Conservation (phyloP, 2,329 filamentous ascomycete species). For the Emericellopsis cladophorae region DNA sequence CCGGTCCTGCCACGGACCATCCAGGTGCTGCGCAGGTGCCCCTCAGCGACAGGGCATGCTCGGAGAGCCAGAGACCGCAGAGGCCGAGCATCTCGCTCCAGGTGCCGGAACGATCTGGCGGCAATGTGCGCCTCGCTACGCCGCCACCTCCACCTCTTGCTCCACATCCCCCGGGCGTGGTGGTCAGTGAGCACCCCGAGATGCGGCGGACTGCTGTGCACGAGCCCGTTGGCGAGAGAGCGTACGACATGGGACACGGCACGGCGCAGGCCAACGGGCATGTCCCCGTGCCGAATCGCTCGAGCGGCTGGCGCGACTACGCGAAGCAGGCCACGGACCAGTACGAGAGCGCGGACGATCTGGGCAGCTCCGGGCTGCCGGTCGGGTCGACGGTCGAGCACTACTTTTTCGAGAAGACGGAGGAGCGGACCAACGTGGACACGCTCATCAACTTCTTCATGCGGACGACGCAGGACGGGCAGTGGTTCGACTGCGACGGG, state of each 20-base stretch:
- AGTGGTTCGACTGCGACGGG: conserved; percentile 38
- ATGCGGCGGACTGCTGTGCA: no score
- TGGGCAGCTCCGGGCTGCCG: not conserved
- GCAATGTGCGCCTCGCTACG: conserved; percentile 50
- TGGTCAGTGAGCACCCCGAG: no score
- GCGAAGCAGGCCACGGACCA: not conserved
- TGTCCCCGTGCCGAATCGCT: not conserved
- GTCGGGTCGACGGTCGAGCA: conserved; percentile 6
- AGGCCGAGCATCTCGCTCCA: conserved; percentile 26
- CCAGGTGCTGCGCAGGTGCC: not conserved
- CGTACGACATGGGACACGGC: not conserved
- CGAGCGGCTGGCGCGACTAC: not conserved
- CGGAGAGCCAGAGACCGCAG: conserved; percentile 9
- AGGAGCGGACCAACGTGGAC: conserved; percentile 42
- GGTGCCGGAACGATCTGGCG: conserved; percentile 39
- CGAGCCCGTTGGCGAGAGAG: not conserved
- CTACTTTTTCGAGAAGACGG: conserved; percentile 20
- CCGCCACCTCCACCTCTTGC: conserved; percentile 15
- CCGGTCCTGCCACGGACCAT: not conserved
- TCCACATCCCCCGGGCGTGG: conserved; percentile 27
- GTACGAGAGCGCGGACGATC: not conserved
- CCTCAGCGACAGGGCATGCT: not conserved
- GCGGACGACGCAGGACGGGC: conserved; percentile 31
- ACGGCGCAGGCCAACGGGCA: not conserved
- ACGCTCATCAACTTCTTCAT: conserved; percentile 43